Evolutionary conservation across 495 filamentous ascomycete species (phyloP).

Genomic region (Amphirosellinia nigrospora): DNA sequence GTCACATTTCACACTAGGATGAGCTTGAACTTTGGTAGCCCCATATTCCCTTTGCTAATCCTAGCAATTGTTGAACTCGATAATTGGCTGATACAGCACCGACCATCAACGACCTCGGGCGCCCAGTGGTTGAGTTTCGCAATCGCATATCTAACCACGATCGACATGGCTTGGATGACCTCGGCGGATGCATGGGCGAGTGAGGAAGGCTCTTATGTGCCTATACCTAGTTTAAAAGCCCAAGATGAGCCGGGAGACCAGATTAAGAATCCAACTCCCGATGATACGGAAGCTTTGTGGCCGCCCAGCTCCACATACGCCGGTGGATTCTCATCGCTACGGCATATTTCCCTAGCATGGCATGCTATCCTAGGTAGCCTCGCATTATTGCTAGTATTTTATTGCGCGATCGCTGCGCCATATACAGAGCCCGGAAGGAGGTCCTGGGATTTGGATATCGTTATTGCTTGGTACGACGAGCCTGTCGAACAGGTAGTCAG

Average conservation of each 20-base stretch:
- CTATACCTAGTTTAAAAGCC: slow-evolving; percentile 6
- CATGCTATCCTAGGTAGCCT: slow-evolving; percentile 10
- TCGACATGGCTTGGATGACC: slow-evolving; percentile 10
- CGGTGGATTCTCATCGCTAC: background rate
- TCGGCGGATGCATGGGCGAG: background rate
- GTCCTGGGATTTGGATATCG: slow-evolving; percentile 27
- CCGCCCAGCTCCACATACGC: background rate
- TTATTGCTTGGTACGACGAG: slow-evolving; percentile 27
- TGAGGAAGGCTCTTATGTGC: background rate
- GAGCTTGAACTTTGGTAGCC: slow-evolving; percentile 18
- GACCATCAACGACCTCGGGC: slow-evolving; percentile 19
- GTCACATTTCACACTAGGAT: slow-evolving; percentile 2
- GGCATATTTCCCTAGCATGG: slow-evolving; percentile 20
- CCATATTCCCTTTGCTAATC: slow-evolving; percentile 17
- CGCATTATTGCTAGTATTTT: slow-evolving; percentile 14
- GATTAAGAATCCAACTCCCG: slow-evolving; percentile 5
- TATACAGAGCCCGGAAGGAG: slow-evolving; percentile 6
- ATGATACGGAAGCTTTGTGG: slow-evolving; percentile 22
- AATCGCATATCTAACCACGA: slow-evolving; percentile 18
- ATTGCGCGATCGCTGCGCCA: slow-evolving; percentile 13
- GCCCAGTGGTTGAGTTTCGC: slow-evolving; percentile 23
- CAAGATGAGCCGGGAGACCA: slow-evolving; percentile 6
- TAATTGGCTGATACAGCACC: slow-evolving; percentile 19
- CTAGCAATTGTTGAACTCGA: slow-evolving; percentile 25
- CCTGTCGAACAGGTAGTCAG: slow-evolving; percentile 24